Conservation (phyloP, 2,329 filamentous ascomycete species). For the Epichloe amarillans region DNA sequence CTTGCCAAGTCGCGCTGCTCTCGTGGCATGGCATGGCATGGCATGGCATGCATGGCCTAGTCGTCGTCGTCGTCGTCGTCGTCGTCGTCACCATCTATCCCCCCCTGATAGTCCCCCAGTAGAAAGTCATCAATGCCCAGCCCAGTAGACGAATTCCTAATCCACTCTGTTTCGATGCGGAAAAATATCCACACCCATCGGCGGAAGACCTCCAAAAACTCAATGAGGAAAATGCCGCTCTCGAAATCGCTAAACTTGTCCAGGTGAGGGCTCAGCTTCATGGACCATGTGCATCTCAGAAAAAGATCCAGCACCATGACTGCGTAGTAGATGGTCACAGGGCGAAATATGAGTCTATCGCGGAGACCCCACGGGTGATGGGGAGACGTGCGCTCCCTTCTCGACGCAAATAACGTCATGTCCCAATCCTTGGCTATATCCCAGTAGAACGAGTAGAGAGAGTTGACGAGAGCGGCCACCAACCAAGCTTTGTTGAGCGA, state of each 20-base stretch:
- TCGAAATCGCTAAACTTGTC: slow-evolving; percentile 80
- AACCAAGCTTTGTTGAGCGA: slow-evolving; percentile 50
- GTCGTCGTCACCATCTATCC: slow-evolving; percentile 32
- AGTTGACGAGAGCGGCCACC: slow-evolving; percentile 65
- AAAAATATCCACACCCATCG: slow-evolving; percentile 98
- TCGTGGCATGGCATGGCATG: not conserved
- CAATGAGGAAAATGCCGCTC: slow-evolving; percentile 74
- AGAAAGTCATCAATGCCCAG: slow-evolving; percentile 57
- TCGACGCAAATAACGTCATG: slow-evolving; percentile 60
- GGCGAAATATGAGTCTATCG: slow-evolving; percentile 57
- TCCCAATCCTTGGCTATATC: slow-evolving; percentile 97
- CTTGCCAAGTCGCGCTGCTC: not conserved
- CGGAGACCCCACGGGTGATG: slow-evolving; percentile 69
- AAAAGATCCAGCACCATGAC: slow-evolving; percentile 68
- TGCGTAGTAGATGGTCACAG: slow-evolving; percentile 64
- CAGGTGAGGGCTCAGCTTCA: slow-evolving; percentile 72
- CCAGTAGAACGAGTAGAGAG: slow-evolving; percentile 96
- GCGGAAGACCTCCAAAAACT: slow-evolving; percentile 74
- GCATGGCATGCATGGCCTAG: too few relatives aligned
- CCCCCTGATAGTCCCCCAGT: slow-evolving; percentile 57
- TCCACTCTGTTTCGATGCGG: slow-evolving; percentile 86
- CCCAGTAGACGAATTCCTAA: slow-evolving; percentile 40
- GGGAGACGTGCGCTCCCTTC: slow-evolving; percentile 41
- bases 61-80: slow-evolving; percentile 4
- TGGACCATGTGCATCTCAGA: slow-evolving; percentile 79